phyloP scores from a whole-genome alignment of 306 rosid species.

The Cyclanthera cordifolia region DNA sequence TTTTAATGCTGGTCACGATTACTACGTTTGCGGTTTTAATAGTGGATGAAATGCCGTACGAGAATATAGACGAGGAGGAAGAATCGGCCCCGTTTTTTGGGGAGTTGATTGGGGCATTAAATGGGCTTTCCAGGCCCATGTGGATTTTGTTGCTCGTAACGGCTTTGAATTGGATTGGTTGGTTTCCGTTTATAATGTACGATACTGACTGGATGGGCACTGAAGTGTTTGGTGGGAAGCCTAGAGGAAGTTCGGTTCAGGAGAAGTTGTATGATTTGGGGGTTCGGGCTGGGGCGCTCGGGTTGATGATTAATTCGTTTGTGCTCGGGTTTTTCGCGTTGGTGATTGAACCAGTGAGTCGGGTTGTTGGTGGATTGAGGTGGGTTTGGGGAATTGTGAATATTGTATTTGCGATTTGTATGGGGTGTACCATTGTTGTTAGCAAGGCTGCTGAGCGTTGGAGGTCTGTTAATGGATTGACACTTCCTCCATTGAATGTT shows the following conservation, averaged over 20 bases:
- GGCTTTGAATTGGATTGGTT: conserved; percentile 72
- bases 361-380: conserved; percentile 56
- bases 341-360: conserved; percentile 34
- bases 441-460: conserved; percentile 42
- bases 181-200: conserved; percentile 76
- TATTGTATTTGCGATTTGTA: conserved; percentile 38
- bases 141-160: conserved; percentile 66
- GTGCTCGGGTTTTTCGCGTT: conserved; percentile 52
- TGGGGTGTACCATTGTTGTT: conserved; percentile 43
- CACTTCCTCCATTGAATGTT: conserved; percentile 27
- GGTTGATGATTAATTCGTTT: conserved; percentile 63
- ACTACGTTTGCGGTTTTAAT: conserved; percentile 23
- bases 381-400: conserved; percentile 69
- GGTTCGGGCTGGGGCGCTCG: conserved; percentile 61
- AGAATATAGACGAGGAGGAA: background rate
- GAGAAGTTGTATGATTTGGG: conserved; percentile 41
- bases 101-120: conserved; percentile 41
- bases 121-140: conserved; percentile 51
- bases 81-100: background rate
- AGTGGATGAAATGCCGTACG: conserved; percentile 32
- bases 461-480: conserved; percentile 4
- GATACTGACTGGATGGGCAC: conserved; percentile 96
- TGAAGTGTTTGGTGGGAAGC: conserved; percentile 73
- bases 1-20: conserved; percentile 24
- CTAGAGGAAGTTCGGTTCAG: conserved; percentile 18